Conservation (phyloP, 306 rosid genomes). For the Medicago lupulina region DNA sequence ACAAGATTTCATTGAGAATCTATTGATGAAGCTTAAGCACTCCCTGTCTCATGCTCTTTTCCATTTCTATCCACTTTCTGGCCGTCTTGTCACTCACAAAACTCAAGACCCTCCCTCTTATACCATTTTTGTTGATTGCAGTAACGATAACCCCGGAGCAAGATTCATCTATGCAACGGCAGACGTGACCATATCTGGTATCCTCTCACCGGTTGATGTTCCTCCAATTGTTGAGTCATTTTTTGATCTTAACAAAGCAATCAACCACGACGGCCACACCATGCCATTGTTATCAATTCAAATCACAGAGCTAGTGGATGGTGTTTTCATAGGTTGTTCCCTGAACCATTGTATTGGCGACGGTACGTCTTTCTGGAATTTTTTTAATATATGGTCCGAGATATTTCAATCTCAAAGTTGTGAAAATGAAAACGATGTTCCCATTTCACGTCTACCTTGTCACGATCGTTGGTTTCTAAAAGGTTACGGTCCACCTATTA, state of each 20-base stretch:
- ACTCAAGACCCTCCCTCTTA: slow-evolving; percentile 39
- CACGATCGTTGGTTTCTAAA: slow-evolving; percentile 61
- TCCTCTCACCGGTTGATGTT: slow-evolving; percentile 61
- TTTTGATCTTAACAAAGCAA: slow-evolving; percentile 61
- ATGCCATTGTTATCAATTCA: slow-evolving; percentile 57
- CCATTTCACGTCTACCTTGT: slow-evolving; percentile 33
- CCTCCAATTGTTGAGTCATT: slow-evolving; percentile 58
- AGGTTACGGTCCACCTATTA: slow-evolving; percentile 41
- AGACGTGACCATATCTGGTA: slow-evolving; percentile 47
- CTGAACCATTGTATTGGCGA: slow-evolving; percentile 60
- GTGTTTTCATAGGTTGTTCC: slow-evolving; percentile 68
- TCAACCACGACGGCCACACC: slow-evolving; percentile 69
- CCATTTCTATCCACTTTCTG: slow-evolving; percentile 72
- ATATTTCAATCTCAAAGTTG: slow-evolving; percentile 31
- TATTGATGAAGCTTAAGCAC: slow-evolving; percentile 49
- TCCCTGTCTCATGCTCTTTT: slow-evolving; percentile 58
- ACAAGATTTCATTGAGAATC: slow-evolving; percentile 31
- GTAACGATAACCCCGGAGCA: slow-evolving; percentile 47
- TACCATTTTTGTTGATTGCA: slow-evolving; percentile 42
- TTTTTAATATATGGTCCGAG: slow-evolving; percentile 65
- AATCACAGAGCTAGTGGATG: slow-evolving; percentile 62
- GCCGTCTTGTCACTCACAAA: slow-evolving; percentile 50
- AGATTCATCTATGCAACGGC: slow-evolving; percentile 56
- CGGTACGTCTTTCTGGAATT: slow-evolving; percentile 68
- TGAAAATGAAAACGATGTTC: neutral